A percentile compares a stretch with the other conserved stretches of the same genome.
Evolutionary conservation across 1,284 basidiomycete genomes (phyloP).

Genomic region (Marasmius fiardii): DNA sequence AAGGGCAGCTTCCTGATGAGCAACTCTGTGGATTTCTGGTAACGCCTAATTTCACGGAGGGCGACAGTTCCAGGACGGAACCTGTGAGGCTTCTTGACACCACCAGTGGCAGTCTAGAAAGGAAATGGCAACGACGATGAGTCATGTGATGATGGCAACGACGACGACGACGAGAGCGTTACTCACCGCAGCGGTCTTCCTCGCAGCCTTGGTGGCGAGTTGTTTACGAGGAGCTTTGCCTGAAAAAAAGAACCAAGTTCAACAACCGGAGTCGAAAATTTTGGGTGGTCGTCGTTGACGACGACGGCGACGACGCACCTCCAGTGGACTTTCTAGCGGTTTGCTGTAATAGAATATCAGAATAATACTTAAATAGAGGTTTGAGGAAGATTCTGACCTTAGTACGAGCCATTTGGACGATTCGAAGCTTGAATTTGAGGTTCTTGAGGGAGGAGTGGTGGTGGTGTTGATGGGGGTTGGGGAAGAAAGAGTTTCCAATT

Average conservation of each 20-base stretch:
- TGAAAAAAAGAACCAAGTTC: constrained; percentile 25
- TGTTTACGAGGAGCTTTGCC: constrained; percentile 88
- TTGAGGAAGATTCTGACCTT: constrained; percentile 45
- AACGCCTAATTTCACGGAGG: constrained; percentile 95
- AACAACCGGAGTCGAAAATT: constrained; percentile 15
- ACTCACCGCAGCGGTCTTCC: constrained; percentile 76
- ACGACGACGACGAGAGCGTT: constrained; percentile 16
- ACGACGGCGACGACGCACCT: constrained; percentile 45
- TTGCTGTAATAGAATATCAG: constrained; percentile 50
- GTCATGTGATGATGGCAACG: constrained; percentile 21
- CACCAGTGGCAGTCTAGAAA: constrained; percentile 77
- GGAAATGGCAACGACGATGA: constrained; percentile 5
- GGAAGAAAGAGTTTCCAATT: constrained; percentile 26
- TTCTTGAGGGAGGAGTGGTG: constrained; percentile 24
- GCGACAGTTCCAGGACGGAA: constrained; percentile 99
- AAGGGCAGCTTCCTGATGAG: constrained; percentile 96
- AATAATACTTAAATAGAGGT: constrained; percentile 29
- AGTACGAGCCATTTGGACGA: constrained; percentile 63
- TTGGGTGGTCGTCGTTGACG: constrained; percentile 6
- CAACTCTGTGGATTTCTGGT: constrained; percentile 96
- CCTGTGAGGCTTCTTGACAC: constrained; percentile 97
- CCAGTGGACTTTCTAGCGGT: constrained; percentile 82
- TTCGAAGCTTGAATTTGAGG: constrained; percentile 10
- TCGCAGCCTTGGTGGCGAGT: constrained; percentile 88
- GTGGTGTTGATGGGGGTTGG: constrained; percentile 39